Conservation (phyloP, 2,329 filamentous ascomycete species). For the Fusarium camptoceras region DNA sequence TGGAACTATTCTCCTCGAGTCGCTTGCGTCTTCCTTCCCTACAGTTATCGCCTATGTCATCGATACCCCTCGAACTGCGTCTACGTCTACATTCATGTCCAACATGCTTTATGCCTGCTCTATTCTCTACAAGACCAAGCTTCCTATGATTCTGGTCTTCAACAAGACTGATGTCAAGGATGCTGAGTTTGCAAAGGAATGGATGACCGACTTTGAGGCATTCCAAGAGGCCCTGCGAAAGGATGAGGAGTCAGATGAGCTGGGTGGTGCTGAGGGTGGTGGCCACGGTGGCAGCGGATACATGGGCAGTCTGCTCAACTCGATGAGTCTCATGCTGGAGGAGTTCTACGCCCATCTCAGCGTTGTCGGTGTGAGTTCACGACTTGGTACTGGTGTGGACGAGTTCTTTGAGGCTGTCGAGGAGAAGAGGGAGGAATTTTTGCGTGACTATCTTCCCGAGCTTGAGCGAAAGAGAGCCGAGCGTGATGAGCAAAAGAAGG, state of each 20-base stretch:
- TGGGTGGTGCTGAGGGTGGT: conserved; percentile 77
- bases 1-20: conserved; percentile 92
- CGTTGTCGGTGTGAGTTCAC: conserved; percentile 92
- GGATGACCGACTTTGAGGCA: conserved; percentile 99
- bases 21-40: conserved; percentile 91
- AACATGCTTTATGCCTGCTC: conserved; percentile 99
- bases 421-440: conserved; percentile 88
- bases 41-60: conserved; percentile 98
- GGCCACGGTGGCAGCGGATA: conserved; percentile 85
- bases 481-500: conserved; percentile 79
- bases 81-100: conserved; percentile 98
- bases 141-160: conserved; percentile 98
- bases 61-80: conserved; percentile 92
- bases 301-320: conserved; percentile 95
- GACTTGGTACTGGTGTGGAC: conserved; percentile 90
- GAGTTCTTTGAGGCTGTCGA: conserved; percentile 93
- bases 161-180: conserved; percentile 98
- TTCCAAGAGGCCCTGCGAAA: conserved; percentile 87
- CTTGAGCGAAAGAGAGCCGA: conserved; percentile 81
- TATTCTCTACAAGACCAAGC: conserved; percentile 97
- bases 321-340: conserved; percentile 96
- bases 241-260: conserved; percentile 82
- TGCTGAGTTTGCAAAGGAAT: conserved; percentile 91
- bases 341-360: conserved; percentile 96
- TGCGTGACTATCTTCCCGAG: conserved; percentile 91